Conservation (phyloP, 169 alveolate species). For the Cryptosporidium canis region DNA sequence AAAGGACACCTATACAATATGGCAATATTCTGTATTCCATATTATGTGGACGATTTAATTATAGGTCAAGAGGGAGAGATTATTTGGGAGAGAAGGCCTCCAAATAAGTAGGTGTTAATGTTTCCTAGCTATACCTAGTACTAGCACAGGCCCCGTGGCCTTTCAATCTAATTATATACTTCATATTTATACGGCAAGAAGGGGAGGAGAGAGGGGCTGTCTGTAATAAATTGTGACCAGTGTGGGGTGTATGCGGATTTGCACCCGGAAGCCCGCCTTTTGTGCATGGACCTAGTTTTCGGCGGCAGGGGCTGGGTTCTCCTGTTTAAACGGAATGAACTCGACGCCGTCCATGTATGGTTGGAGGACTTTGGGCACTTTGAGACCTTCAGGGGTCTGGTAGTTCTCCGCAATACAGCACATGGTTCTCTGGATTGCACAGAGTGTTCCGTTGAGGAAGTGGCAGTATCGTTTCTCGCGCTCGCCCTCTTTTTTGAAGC, state of each 20-base stretch:
- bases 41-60: slow-evolving; percentile 52
- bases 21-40: slow-evolving; percentile 64
- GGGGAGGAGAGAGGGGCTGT: too few species aligned
- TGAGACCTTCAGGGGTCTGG: slow-evolving; percentile 93
- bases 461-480: slow-evolving; percentile 91
- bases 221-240: neutral
- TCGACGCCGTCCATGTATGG: slow-evolving; percentile 92
- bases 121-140: neutral
- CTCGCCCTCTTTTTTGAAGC: slow-evolving; percentile 83
- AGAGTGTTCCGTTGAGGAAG: slow-evolving; percentile 97
- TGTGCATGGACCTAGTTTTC: neutral
- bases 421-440: slow-evolving; percentile 97
- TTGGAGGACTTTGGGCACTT: slow-evolving; percentile 91
- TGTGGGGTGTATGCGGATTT: neutral
- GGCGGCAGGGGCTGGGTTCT: neutral
- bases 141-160: neutral
- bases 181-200: neutral
- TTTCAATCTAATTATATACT: neutral
- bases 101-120: neutral
- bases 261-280: neutral
- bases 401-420: slow-evolving; percentile 96
- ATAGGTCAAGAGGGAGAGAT: slow-evolving; percentile 67
- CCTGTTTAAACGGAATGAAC: slow-evolving; percentile 83
- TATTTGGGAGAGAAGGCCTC: slow-evolving; percentile 54
- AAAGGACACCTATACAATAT: slow-evolving; percentile 51